These are phyloP conservation scores for Mycena crocata DNA, from an alignment of 768 basidiomycete genomes.

Conservation along the genomic window DNA sequence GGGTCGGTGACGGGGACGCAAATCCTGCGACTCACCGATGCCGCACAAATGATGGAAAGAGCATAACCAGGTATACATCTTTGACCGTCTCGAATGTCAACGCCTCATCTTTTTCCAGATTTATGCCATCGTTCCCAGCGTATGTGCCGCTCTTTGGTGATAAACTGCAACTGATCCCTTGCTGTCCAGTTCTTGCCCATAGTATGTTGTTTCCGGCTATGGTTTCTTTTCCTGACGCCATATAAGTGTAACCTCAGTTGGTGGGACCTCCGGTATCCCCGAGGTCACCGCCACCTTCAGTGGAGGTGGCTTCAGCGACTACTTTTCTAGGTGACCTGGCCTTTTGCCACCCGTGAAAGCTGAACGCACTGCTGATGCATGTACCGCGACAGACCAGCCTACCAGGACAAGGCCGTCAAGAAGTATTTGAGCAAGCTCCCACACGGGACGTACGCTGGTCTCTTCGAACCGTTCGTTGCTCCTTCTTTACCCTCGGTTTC, in stretches of 20 bases:
- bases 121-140: constrained; percentile 73
- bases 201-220: constrained; percentile 49
- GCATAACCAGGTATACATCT: constrained; percentile 21
- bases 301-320: constrained; percentile 81
- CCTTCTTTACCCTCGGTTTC: not conserved
- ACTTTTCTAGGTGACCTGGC: constrained; percentile 51
- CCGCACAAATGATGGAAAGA: constrained; percentile 64
- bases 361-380: constrained; percentile 55
- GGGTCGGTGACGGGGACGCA: constrained; percentile 73
- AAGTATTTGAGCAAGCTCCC: constrained; percentile 59
- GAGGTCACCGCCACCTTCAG: constrained; percentile 73
- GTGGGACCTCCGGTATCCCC: constrained; percentile 69
- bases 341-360: not conserved
- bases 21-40: constrained; percentile 66
- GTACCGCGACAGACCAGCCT: constrained; percentile 54
- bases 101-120: constrained; percentile 41
- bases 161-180: not conserved
- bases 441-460: constrained; percentile 62
- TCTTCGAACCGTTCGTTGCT: constrained; percentile 68
- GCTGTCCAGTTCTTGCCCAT: constrained; percentile 53
- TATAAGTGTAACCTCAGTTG: constrained; percentile 76
- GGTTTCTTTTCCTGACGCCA: not conserved
- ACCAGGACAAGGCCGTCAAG: constrained; percentile 60
- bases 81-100: not conserved
- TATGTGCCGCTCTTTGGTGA: constrained; percentile 9